Percentiles rank a stretch among this genome's conserved stretches.
These are phyloP conservation scores for Saprolegnia parasitica DNA, from an alignment of 352 stramenopile genomes.

Conservation along the genomic window DNA sequence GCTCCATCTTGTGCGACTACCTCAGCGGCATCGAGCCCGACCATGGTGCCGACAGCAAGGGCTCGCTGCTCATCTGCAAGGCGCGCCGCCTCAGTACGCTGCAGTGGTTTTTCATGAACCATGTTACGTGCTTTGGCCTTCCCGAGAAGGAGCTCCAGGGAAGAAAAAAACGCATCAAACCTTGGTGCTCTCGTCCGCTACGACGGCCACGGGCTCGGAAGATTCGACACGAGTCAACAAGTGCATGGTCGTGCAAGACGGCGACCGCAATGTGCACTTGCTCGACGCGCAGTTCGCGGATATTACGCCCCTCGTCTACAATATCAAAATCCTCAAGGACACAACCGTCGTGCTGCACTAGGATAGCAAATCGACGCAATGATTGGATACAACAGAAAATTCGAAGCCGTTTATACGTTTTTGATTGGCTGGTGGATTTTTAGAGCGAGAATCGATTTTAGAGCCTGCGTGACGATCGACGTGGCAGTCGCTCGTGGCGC, in stretches of 20 bases:
- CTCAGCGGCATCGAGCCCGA: not conserved
- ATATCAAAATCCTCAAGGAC: constrained; percentile 24
- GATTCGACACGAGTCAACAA: not conserved
- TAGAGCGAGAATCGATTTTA: too few species aligned
- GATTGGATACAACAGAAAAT: too few species aligned
- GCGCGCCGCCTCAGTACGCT: constrained; percentile 19
- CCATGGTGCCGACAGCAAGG: not conserved
- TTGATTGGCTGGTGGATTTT: too few species aligned
- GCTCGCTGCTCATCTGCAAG: not conserved
- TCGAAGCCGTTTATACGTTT: too few species aligned
- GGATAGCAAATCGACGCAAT: too few species aligned
- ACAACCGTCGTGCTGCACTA: constrained; percentile 13
- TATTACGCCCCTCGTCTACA: constrained; percentile 20
- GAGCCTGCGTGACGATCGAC: too few species aligned
- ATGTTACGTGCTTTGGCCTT: constrained; percentile 9
- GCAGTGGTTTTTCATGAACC: constrained; percentile 28
- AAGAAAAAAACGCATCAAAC: not conserved
- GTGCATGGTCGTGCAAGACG: constrained; percentile 15
- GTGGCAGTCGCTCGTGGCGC: too few species aligned
- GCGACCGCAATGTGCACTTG: constrained; percentile 16
- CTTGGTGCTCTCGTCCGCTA: not conserved
- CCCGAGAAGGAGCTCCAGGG: constrained; percentile 17
- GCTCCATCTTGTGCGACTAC: constrained; percentile 13
- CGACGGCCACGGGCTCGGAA: too few species aligned
- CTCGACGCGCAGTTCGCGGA: constrained; percentile 4